phyloP scores from a whole-genome alignment of 176 grass and related monocot genomes.

The Melocanna baccifera region DNA sequence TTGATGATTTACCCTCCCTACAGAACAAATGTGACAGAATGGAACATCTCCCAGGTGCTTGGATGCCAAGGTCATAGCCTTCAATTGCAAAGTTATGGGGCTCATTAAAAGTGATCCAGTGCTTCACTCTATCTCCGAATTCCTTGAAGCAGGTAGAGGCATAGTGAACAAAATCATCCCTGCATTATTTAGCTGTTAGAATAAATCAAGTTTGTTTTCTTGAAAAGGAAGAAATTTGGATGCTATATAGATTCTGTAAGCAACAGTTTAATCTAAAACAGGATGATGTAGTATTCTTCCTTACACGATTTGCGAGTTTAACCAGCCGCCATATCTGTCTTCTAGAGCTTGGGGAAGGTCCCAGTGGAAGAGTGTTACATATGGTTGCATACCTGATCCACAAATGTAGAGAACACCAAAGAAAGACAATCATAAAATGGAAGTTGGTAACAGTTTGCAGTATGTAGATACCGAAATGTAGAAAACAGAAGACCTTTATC shows the following conservation, averaged over 20 bases:
- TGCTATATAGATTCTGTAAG: constrained; percentile 3
- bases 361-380: constrained; percentile 85
- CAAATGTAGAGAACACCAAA: constrained; percentile 1
- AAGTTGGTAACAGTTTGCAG: constrained; percentile 1
- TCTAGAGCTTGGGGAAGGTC: constrained; percentile 87
- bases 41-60: constrained; percentile 88
- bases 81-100: constrained; percentile 72
- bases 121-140: constrained; percentile 93
- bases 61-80: constrained; percentile 80
- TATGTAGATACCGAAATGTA: neutral
- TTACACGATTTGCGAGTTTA: constrained; percentile 82
- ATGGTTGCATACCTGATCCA: constrained; percentile 72
- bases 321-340: constrained; percentile 84
- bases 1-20: constrained; percentile 70
- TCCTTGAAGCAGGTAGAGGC: constrained; percentile 79
- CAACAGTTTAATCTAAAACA: neutral
- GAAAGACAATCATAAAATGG: neutral
- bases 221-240: neutral
- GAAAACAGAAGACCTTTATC: constrained; percentile 47
- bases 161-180: constrained; percentile 80
- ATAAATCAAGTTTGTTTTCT: neutral
- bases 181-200: constrained; percentile 34
- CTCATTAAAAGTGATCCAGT: constrained; percentile 93
- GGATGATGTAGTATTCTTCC: constrained; percentile 7
- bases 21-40: constrained; percentile 80